A percentile compares a stretch with the other conserved stretches of the same genome.
Evolutionary conservation across 257 asterid species (phyloP).

Genomic region (Voacanga thouarsii): DNA sequence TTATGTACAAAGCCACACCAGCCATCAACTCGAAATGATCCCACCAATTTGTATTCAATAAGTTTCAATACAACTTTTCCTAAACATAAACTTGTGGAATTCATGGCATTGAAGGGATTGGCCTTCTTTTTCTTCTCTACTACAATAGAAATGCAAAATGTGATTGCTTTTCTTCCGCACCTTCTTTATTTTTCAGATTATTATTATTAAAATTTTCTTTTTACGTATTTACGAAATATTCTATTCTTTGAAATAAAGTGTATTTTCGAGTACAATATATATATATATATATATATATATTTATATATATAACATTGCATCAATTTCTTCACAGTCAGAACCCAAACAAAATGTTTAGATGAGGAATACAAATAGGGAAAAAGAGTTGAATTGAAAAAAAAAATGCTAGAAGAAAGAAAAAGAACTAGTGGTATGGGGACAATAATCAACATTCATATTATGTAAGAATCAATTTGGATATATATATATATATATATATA

Average conservation of each 20-base stretch:
- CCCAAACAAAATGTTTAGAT: neutral
- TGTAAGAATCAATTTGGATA: conserved; percentile 54
- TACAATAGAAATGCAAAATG: neutral
- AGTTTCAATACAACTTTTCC: neutral
- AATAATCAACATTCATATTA: conserved; percentile 50
- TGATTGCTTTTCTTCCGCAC: neutral
- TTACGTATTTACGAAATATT: neutral
- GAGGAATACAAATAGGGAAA: neutral
- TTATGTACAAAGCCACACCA: conserved; percentile 4
- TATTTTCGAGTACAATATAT: no score
- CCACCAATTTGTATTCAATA: conserved; percentile 10
- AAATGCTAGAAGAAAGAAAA: conserved; percentile 2
- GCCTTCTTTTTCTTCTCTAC: neutral
- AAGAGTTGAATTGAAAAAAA: neutral
- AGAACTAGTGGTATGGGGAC: conserved; percentile 38
- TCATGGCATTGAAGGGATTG: neutral
- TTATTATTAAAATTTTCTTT: neutral
- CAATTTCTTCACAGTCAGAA: no score
- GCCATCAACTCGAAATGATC: conserved; percentile 10
- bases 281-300: no score
- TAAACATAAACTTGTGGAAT: neutral
- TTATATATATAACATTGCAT: no score
- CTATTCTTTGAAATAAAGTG: no score
- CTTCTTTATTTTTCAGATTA: neutral
- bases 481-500: conserved; percentile 16